A percentile compares a stretch with the other conserved stretches of the same genome.
These are phyloP conservation scores for Blepharisma japonicum DNA, from an alignment of 73 alveolate species.

Conservation along the genomic window DNA sequence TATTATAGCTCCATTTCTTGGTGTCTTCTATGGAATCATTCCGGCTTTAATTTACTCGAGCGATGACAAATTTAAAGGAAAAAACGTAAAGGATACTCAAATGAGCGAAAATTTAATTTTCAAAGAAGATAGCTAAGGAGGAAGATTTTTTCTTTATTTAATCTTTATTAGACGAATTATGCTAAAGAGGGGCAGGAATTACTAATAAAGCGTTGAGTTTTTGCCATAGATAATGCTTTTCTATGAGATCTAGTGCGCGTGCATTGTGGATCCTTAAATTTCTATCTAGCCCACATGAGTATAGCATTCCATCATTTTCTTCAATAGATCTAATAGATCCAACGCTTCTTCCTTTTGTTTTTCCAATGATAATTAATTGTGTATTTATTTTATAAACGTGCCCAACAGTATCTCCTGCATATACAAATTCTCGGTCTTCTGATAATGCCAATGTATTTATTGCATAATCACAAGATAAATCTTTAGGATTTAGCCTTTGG, in stretches of 20 bases:
- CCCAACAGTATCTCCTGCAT: conserved; percentile 17
- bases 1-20: background rate
- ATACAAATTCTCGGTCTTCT: background rate
- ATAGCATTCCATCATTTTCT: background rate
- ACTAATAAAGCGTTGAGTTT: background rate
- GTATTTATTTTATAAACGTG: conserved; percentile 4
- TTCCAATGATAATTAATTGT: background rate
- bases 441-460: background rate
- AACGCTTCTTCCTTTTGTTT: conserved; percentile 16
- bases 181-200: no score
- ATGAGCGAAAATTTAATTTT: no score
- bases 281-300: conserved; percentile 17
- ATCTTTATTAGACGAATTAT: no score
- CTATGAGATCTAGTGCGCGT: background rate
- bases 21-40: no score
- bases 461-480: background rate
- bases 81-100: no score
- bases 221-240: conserved; percentile 19
- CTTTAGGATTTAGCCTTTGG: background rate
- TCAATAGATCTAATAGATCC: background rate
- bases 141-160: no score
- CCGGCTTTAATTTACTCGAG: no score
- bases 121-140: no score
- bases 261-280: background rate
- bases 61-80: no score